A percentile compares a stretch with the other conserved stretches of the same genome.
These are phyloP conservation scores for Saturnispora sanitii DNA, from an alignment of 805 yeast genomes.

Conservation along the genomic window DNA sequence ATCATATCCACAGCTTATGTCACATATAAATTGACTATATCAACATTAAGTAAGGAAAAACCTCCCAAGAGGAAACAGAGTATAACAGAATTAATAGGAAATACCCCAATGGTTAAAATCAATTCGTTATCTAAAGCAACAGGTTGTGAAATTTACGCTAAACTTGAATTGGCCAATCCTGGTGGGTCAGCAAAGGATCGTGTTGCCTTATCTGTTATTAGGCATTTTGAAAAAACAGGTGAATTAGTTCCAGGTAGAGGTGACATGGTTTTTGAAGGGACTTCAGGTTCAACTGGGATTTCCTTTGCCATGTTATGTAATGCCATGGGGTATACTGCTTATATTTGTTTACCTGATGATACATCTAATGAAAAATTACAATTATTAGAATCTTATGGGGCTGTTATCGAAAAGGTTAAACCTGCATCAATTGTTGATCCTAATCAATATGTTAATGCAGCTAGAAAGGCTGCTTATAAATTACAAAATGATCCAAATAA, in stretches of 20 bases:
- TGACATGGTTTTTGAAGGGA: slow-evolving; percentile 84
- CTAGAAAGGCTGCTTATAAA: slow-evolving; percentile 53
- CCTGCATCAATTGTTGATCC: slow-evolving; percentile 96
- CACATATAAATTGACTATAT: not conserved
- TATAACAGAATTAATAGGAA: slow-evolving; percentile 62
- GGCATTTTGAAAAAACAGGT: slow-evolving; percentile 55
- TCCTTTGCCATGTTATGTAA: slow-evolving; percentile 86
- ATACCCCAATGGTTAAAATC: slow-evolving; percentile 76
- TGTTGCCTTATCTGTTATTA: slow-evolving; percentile 78
- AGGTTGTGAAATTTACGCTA: slow-evolving; percentile 79
- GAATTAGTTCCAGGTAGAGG: slow-evolving; percentile 48
- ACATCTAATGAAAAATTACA: slow-evolving; percentile 77
- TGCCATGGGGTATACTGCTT: slow-evolving; percentile 81
- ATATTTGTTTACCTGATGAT: slow-evolving; percentile 91
- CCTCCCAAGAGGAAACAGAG: slow-evolving; percentile 15
- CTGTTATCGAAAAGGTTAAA: slow-evolving; percentile 70
- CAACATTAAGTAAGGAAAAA: not conserved
- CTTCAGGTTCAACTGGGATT: slow-evolving; percentile 95
- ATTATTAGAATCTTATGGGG: slow-evolving; percentile 67
- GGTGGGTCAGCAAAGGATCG: slow-evolving; percentile 96
- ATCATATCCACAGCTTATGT: slow-evolving; percentile 8
- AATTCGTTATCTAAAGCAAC: slow-evolving; percentile 61
- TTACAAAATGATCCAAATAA: slow-evolving; percentile 33
- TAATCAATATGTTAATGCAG: slow-evolving; percentile 84
- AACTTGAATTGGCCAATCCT: slow-evolving; percentile 77